These are phyloP conservation scores for Yarrowia osloensis DNA, from an alignment of 805 yeast genomes.

Conservation along the genomic window DNA sequence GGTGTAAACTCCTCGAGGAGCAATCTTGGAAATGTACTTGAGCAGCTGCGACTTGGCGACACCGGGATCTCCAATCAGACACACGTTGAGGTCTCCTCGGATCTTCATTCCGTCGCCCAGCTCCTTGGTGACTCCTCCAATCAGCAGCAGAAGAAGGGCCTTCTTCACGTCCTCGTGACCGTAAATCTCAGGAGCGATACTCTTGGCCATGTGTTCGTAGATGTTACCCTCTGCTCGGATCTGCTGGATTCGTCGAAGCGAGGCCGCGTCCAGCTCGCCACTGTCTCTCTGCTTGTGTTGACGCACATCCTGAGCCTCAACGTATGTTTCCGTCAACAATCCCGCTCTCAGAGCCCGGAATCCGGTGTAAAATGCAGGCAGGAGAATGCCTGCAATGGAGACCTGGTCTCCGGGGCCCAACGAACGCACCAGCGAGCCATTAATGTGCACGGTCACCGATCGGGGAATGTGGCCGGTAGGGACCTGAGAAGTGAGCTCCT, in stretches of 20 bases:
- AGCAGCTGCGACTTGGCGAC: constrained; percentile 97
- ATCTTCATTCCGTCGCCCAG: constrained; percentile 96
- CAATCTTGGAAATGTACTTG: constrained; percentile 85
- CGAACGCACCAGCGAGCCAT: constrained; percentile 84
- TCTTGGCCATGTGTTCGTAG: constrained; percentile 76
- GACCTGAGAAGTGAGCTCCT: constrained; percentile 92
- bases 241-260: constrained; percentile 56
- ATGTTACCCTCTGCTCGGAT: constrained; percentile 65
- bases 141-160: constrained; percentile 76
- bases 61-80: constrained; percentile 99
- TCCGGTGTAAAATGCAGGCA: constrained; percentile 96
- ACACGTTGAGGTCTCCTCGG: constrained; percentile 93
- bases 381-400: constrained; percentile 85
- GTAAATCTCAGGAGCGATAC: constrained; percentile 96
- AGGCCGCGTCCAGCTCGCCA: constrained; percentile 58
- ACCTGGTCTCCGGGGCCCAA: constrained; percentile 94
- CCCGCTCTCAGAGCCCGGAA: constrained; percentile 92
- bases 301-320: constrained; percentile 80
- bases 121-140: constrained; percentile 94
- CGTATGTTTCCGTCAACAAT: constrained; percentile 85
- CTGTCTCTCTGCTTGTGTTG: constrained; percentile 86
- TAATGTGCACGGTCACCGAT: constrained; percentile 78
- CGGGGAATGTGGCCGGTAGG: constrained; percentile 99
- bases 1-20: constrained; percentile 96
- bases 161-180: constrained; percentile 95